Evolutionary conservation across 345 rosid genomes (phyloP), one percentile per base, ranked within the genome.

Genomic region (Iberis pinnata): DNA sequence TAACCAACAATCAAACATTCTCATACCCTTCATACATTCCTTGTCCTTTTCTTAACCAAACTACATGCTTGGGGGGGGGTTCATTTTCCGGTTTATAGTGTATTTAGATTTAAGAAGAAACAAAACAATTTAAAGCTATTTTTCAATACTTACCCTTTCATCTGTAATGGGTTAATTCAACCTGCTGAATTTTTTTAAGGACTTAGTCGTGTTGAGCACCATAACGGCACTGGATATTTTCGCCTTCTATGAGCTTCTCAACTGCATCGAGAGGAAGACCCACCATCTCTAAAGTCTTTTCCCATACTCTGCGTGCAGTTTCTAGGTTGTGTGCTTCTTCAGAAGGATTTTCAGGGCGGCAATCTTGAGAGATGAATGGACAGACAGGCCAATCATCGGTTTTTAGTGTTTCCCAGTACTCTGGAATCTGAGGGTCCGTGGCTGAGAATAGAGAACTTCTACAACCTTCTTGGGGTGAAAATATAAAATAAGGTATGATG

Each of bases 361-460:
- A 92, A 58, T 88, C 96, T 63, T 83, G 93, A 60, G 95, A 81
- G 50, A 92, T 79, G 65, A 83, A 88, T n/a, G 97, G 84, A 60
- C 97, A 85, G 41, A 78, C 95, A 53, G 97, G 97, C 89, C 86
- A 81, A 11, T 85, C 93, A 49, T 88, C 95, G 4, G 80, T 67
- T 76, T 81, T 85, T 55, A 88, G 68, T 43, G 76, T 60, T 51
- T 88, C 95, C 49, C 97, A 85, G 56, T 85, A 85, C 63, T 88
- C 98, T 8, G 88, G 75, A 61, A 92, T 62, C 80, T 85, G 95
- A 69, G 96, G 95, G 76, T 88, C 95, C 5, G 97, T 88, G 13
- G 98, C 97, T 16, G 97, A 60, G 74, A 92, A 88, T 14, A 92
- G 90, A 12, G 94, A 40, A 60, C 98, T 92, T 69, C 98, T 73